These are phyloP conservation scores for Lentinula guzmanii DNA, from an alignment of 768 basidiomycete genomes.

Conservation along the genomic window DNA sequence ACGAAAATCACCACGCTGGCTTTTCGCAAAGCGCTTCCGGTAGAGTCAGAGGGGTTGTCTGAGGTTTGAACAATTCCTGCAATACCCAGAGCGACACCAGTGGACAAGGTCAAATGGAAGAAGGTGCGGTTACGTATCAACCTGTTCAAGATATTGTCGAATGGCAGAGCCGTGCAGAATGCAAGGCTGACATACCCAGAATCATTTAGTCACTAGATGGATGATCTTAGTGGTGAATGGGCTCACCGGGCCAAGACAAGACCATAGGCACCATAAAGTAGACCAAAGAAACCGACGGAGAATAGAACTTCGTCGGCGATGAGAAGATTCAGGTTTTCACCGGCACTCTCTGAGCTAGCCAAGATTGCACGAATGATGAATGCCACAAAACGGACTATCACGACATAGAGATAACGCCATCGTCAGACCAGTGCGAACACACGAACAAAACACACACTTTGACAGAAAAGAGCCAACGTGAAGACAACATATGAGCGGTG, in stretches of 20 bases:
- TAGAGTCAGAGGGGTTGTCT: slow-evolving; percentile 9
- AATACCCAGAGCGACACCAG: slow-evolving; percentile 29
- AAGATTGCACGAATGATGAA: slow-evolving; percentile 34
- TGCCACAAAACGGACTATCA: slow-evolving; percentile 31
- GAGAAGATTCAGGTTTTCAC: slow-evolving; percentile 23
- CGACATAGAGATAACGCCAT: not conserved
- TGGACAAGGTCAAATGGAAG: slow-evolving; percentile 23
- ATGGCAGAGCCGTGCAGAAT: not conserved
- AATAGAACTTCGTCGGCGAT: slow-evolving; percentile 33
- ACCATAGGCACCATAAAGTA: slow-evolving; percentile 36
- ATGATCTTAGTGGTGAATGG: not conserved
- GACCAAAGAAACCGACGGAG: slow-evolving; percentile 34
- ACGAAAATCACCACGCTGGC: slow-evolving; percentile 31
- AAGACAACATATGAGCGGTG: slow-evolving; percentile 19
- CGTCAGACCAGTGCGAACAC: not conserved
- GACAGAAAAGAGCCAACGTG: slow-evolving; percentile 20
- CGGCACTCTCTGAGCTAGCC: slow-evolving; percentile 22
- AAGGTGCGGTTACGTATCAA: slow-evolving; percentile 22
- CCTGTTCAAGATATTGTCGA: not conserved
- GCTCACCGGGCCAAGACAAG: slow-evolving; percentile 36
- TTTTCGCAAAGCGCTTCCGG: slow-evolving; percentile 21
- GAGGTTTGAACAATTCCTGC: slow-evolving; percentile 15
- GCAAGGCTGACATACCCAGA: not conserved
- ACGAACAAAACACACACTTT: slow-evolving; percentile 11
- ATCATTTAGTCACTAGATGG: not conserved